Evolutionary conservation across 1,284 basidiomycete genomes (phyloP).

Genomic region (Somion occarium): DNA sequence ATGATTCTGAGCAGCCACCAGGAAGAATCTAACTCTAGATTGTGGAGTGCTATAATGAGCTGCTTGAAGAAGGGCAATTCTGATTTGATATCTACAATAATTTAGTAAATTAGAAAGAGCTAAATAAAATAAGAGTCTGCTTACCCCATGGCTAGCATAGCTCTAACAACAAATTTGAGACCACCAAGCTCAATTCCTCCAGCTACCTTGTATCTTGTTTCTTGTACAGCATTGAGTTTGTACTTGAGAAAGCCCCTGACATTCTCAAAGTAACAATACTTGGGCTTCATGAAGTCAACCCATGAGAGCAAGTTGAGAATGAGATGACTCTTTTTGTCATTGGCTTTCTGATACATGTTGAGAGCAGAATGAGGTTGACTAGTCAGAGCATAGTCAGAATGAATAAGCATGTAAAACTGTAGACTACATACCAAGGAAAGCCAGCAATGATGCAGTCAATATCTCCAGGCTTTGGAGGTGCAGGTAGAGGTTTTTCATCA

Average conservation of each 20-base stretch:
- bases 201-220: constrained; percentile 38
- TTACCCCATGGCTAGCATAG: constrained; percentile 59
- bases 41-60: constrained; percentile 74
- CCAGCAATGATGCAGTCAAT: constrained; percentile 62
- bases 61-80: constrained; percentile 60
- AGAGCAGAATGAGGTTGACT: constrained; percentile 36
- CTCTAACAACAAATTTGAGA: constrained; percentile 56
- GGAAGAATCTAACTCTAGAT: constrained; percentile 62
- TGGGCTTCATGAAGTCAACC: constrained; percentile 56
- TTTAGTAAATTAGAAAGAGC: not conserved
- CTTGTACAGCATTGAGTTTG: constrained; percentile 48
- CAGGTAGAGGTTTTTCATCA: constrained; percentile 31
- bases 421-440: constrained; percentile 64
- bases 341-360: constrained; percentile 34
- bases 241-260: constrained; percentile 63
- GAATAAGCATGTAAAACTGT: not conserved
- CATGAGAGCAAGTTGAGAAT: constrained; percentile 57
- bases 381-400: constrained; percentile 3
- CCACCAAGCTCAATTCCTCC: constrained; percentile 67
- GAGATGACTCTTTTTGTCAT: constrained; percentile 40
- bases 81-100: constrained; percentile 57
- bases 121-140: constrained; percentile 12
- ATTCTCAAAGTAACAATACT: constrained; percentile 67
- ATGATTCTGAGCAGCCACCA: constrained; percentile 54
- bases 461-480: constrained; percentile 43